Evolutionary conservation across 176 grass and related monocot species (phyloP).

Genomic region (Bothriochloa decipiens): DNA sequence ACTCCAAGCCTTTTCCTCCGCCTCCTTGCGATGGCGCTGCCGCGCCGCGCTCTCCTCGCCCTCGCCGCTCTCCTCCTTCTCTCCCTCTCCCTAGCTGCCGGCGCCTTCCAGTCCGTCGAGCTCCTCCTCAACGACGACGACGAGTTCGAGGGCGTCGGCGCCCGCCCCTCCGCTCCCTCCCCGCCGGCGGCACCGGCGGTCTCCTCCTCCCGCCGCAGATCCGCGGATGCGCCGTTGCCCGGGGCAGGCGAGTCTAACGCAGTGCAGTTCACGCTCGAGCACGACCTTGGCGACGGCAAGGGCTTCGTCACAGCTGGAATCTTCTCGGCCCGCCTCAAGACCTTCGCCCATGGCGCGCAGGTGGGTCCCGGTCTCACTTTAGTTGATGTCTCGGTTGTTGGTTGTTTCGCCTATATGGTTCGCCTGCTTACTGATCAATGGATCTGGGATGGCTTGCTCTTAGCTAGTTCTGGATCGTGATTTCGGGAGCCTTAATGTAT

Average conservation of each 20-base stretch:
- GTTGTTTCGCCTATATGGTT: conserved; percentile 14
- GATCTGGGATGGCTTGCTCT: neutral
- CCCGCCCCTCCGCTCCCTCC: conserved; percentile 31
- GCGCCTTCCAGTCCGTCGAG: conserved; percentile 80
- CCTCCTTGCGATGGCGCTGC: conserved; percentile 42
- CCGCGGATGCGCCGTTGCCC: conserved; percentile 38
- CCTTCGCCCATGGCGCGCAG: conserved; percentile 78
- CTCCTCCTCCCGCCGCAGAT: conserved; percentile 49
- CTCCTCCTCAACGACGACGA: conserved; percentile 76
- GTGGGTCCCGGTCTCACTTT: conserved; percentile 1
- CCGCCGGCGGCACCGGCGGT: neutral
- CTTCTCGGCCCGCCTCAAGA: conserved; percentile 94
- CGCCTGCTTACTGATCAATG: neutral
- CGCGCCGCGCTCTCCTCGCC: conserved; percentile 14
- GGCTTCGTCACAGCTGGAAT: conserved; percentile 69
- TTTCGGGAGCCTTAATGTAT: neutral
- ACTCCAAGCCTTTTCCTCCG: neutral
- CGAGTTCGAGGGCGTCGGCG: conserved; percentile 74
- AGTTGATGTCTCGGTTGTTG: neutral
- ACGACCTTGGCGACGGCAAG: conserved; percentile 57
- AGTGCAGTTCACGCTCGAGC: conserved; percentile 83
- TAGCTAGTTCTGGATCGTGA: neutral
- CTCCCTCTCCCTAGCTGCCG: conserved; percentile 26
- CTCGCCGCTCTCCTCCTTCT: conserved; percentile 23
- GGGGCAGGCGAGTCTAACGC: conserved; percentile 64